Evolutionary conservation across 2,329 filamentous ascomycete species (phyloP), one percentile per base, ranked within the genome.

Genomic region (Venturia oleaginea): DNA sequence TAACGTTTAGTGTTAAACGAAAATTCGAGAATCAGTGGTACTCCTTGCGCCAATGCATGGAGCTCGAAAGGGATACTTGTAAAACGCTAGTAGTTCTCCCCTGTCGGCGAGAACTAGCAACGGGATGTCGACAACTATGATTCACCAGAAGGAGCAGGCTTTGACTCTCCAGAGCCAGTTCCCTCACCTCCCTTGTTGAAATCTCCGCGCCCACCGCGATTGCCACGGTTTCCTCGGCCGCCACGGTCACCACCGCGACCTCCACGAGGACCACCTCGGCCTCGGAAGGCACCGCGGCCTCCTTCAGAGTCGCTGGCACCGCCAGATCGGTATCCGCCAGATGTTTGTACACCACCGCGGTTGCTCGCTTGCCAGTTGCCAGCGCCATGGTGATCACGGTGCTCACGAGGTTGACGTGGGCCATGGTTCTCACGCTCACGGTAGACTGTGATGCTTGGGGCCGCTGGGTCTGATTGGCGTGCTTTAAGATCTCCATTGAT

Each of bases 281-380:
- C 72, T 22, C 73, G 71, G 62, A 72, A 70, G 34, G 82, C 82
- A 63, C 84, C 82, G 66, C 85, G 82, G 66, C 90, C 88, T 68
- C 82, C 80, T 71, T 92, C 90, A 69, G 88, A 90, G 72, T 88
- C 86, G 66, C 87, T 92, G 65, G 90, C 91, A 63, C 86, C 90
- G 64, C 89, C 90, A 72, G 91, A 95, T 70, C 91, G 87, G 79
- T 96, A 96, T 66, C 91, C 91, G 69, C 88, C 89, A n/a, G 79
- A 74, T 68, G 81, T 80, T 34, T 79, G 78, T 60, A 86, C 85
- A 63, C 88, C 85, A 38, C 59, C 59, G 59, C 89, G 83, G 68
- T 81, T 80, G 74, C 83, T 88, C 59, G 86, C 86, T 69, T 82
- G 79, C 84, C 83, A 86, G 59, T 77, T 81, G 34, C 83, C 83